Base-by-base conservation (phyloP, 2,329 filamentous ascomycete genomes). In the Sclerotinia trifoliorum region DNA sequence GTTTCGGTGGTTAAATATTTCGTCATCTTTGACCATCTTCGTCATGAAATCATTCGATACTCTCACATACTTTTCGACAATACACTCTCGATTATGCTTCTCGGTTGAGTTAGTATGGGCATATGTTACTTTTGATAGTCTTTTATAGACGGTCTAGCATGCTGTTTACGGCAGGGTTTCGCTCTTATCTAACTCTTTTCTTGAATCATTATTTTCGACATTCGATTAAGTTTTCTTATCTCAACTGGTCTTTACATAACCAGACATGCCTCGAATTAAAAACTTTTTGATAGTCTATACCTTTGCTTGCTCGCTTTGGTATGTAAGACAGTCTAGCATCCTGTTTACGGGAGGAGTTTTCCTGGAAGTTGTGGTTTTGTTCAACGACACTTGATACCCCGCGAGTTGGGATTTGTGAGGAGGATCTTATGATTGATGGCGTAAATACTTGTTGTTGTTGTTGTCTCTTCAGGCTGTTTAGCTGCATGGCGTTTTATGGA, bases 1-100 rank as follows among this genome's bases (percentile, higher is more conserved):
- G 86, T 82, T 89, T 89, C 83, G 86, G 86, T 82, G 86, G 86
- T 84, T 89, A 82, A 58, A 65, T 67, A 57, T 32, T 13, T 49
- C 13, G 11, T 49, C 44, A 49, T 29, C 58, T 49, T 5, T 8
- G 39, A 42, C 55, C 58, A 35, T 24, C 46, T 62, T 49, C 21
- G 44, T 24, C 58, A 62, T 62, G 21, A 13, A 29, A 49, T 48
- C 83, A 86, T 84, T 89, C 81, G 80, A 69, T 64, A 51, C 87
- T 87, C 84, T 68, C 80, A 87, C 73, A 87, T 64, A 63, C 61
- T 46, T 60, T 65, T 68, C 68, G 66, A 60, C 69, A 44, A 64
- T 69, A 48, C 61, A 70, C 60, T 68, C 68, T 74, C 74, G 73
- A 72, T 72, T 32, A 62, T 60, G 65, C 63, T 71, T 69, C 67